These are phyloP conservation scores for Zygotorulaspora mrakii DNA, from an alignment of 1,139 yeast species.

Conservation along the genomic window DNA sequence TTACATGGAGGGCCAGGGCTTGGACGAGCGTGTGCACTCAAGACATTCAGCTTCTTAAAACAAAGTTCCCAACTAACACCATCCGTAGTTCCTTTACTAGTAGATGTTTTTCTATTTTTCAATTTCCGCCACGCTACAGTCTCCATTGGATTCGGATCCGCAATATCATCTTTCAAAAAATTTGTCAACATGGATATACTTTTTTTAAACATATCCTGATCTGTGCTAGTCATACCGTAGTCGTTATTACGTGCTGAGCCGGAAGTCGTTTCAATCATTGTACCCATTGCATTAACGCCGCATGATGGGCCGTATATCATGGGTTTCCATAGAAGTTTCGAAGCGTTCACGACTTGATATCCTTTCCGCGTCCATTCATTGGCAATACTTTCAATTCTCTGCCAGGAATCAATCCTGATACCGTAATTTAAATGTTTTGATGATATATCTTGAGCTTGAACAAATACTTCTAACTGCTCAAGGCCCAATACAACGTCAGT, in stretches of 20 bases:
- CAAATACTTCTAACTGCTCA: constrained; percentile 66
- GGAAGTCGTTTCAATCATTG: constrained; percentile 30
- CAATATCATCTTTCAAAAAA: constrained; percentile 61
- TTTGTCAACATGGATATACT: constrained; percentile 53
- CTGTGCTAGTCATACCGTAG: constrained; percentile 20
- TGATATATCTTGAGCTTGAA: constrained; percentile 9
- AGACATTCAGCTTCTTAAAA: constrained; percentile 17
- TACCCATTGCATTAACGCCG: constrained; percentile 52
- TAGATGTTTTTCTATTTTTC: constrained; percentile 13
- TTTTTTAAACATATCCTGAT: constrained; percentile 40
- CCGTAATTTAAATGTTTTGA: constrained; percentile 45
- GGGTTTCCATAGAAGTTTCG: constrained; percentile 70
- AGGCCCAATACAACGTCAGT: constrained; percentile 85
- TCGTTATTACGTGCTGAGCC: constrained; percentile 16
- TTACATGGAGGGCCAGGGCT: too few relatives aligned
- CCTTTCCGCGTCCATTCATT: constrained; percentile 53
- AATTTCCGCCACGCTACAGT: constrained; percentile 36
- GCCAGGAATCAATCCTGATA: constrained; percentile 49
- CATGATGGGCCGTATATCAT: constrained; percentile 81
- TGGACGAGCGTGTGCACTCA: neutral
- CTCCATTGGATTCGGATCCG: constrained; percentile 52
- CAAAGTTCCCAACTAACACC: constrained; percentile 21
- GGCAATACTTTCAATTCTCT: constrained; percentile 45
- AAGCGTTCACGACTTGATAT: constrained; percentile 50
- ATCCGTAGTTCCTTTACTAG: constrained; percentile 12